Percentiles rank a stretch among this genome's conserved stretches.
phyloP scores from a whole-genome alignment of 345 rosid genomes.

The Lepidium aucheri region DNA sequence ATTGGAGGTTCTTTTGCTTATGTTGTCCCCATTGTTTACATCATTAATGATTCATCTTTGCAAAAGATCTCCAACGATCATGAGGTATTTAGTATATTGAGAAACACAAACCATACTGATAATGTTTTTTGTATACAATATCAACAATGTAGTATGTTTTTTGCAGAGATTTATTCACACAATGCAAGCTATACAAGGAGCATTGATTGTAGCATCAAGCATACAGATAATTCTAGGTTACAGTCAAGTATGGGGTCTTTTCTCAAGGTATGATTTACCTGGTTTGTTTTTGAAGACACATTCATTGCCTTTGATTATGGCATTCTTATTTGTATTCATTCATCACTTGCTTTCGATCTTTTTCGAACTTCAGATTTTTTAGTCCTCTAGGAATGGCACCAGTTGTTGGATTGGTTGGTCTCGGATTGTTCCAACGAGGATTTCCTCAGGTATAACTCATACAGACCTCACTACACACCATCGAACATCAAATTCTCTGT shows the following conservation, averaged over 20 bases:
- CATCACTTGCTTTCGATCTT: background rate
- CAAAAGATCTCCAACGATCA: constrained; percentile 53
- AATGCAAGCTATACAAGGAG: constrained; percentile 89
- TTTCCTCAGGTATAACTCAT: constrained; percentile 57
- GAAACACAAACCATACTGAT: background rate
- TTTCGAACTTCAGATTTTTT: constrained; percentile 41
- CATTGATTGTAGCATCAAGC: constrained; percentile 82
- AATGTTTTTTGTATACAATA: background rate
- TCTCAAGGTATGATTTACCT: constrained; percentile 50
- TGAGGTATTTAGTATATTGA: constrained; percentile 38
- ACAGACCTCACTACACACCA: background rate
- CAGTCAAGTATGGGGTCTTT: constrained; percentile 87
- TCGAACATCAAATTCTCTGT: background rate
- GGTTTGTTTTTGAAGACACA: background rate
- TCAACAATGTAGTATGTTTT: constrained; percentile 5
- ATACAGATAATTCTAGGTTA: constrained; percentile 83
- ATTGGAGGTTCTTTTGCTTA: constrained; percentile 87
- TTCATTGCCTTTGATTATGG: background rate
- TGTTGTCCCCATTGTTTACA: constrained; percentile 60
- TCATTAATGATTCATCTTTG: constrained; percentile 63
- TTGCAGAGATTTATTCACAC: constrained; percentile 91
- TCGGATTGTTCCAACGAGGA: constrained; percentile 83
- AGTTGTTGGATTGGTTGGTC: constrained; percentile 87
- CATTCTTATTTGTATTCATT: background rate
- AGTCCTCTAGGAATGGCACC: constrained; percentile 91